These are phyloP conservation scores for Lipomyces yamadae DNA, from an alignment of 805 yeast genomes.

Conservation along the genomic window DNA sequence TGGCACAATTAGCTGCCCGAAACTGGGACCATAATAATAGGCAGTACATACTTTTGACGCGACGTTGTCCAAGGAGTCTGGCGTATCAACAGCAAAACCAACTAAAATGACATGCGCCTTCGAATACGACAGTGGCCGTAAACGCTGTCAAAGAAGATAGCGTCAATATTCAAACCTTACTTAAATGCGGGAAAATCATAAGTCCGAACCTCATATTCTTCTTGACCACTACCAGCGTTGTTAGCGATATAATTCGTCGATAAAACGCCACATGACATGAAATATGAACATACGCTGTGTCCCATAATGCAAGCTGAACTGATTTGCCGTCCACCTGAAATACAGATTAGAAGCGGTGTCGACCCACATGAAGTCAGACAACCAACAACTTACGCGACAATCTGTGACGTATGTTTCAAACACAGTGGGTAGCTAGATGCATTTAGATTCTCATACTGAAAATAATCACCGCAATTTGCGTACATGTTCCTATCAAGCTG, in stretches of 20 bases:
- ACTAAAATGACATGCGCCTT: constrained; percentile 85
- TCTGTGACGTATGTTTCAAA: constrained; percentile 94
- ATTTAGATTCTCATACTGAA: neutral
- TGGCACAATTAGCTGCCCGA: neutral
- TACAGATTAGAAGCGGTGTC: neutral
- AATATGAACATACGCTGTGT: constrained; percentile 63
- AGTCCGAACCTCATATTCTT: constrained; percentile 72
- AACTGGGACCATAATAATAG: neutral
- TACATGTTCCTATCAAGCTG: constrained; percentile 37
- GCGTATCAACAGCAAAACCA: constrained; percentile 83
- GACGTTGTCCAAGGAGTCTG: constrained; percentile 84
- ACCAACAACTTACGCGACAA: constrained; percentile 58
- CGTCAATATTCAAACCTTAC: neutral
- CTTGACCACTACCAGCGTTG: constrained; percentile 64
- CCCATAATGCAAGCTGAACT: constrained; percentile 88
- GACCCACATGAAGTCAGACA: neutral
- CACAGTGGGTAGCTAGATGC: constrained; percentile 80
- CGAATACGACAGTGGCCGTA: constrained; percentile 85
- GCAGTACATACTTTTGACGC: constrained; percentile 54
- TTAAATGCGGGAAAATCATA: neutral
- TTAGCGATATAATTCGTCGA: neutral
- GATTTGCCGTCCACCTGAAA: constrained; percentile 76
- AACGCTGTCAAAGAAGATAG: constrained; percentile 47
- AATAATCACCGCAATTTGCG: constrained; percentile 1
- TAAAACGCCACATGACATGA: neutral